Conservation (phyloP, 2,329 filamentous ascomycete genomes). For the Alternaria gaisen region DNA sequence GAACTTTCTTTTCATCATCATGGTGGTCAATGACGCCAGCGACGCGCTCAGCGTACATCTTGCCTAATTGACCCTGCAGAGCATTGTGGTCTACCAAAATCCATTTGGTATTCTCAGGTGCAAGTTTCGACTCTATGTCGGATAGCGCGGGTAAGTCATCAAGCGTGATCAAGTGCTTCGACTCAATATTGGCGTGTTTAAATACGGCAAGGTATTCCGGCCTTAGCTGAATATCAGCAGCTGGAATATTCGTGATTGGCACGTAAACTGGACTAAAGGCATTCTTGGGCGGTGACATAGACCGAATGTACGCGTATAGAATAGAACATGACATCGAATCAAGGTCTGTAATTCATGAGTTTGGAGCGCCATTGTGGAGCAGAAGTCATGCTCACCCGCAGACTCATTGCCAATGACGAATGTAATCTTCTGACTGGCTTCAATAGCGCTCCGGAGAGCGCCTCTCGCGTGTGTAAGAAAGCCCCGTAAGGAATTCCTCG, state of each 20-base stretch:
- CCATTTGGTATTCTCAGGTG: conserved; percentile 70
- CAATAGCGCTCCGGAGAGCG: conserved; percentile 52
- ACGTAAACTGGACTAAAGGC: conserved; percentile 67
- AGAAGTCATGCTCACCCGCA: conserved; percentile 49
- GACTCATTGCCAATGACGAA: conserved; percentile 65
- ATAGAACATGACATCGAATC: conserved; percentile 81
- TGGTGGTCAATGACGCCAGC: conserved; percentile 81
- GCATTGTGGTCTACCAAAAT: conserved; percentile 83
- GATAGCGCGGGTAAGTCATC: conserved; percentile 65
- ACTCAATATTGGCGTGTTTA: conserved; percentile 64
- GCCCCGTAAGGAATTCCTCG: conserved; percentile 56
- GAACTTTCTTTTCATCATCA: conserved; percentile 71
- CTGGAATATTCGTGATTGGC: conserved; percentile 75
- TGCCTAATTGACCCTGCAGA: conserved; percentile 69
- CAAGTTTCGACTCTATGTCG: conserved; percentile 58
- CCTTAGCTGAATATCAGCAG: conserved; percentile 73
- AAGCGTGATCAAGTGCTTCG: conserved; percentile 71
- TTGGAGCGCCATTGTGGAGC: conserved; percentile 5
- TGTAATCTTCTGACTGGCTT: conserved; percentile 53
- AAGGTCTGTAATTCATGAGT: conserved; percentile 65
- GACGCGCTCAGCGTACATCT: conserved; percentile 62
- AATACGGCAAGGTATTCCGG: conserved; percentile 76
- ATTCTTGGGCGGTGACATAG: conserved; percentile 60
- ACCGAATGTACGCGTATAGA: conserved; percentile 77
- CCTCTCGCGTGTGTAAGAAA: conserved; percentile 58